Evolutionary conservation across 148 eudicot species (phyloP), one percentile per base, ranked within the genome.

Genomic region (Fallopia convolvulus): DNA sequence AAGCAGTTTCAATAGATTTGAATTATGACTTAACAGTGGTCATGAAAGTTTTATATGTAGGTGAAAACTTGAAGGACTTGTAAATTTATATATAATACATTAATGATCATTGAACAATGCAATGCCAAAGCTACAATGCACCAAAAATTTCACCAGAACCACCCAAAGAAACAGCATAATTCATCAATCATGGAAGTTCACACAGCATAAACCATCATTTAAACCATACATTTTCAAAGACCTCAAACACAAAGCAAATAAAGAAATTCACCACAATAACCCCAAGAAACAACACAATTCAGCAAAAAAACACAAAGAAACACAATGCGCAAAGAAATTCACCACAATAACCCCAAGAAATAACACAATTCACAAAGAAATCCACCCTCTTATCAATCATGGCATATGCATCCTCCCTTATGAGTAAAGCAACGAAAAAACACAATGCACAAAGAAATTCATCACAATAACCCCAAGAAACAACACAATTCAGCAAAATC

Each of bases 401-500:
- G 39, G 2, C 39, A 36, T 36, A 4, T 36, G 39, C 2, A 2
- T 44, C 11, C 9, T 44, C 11, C 47, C 47, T 44, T 44, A 44
- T 0, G 11, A 44, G 10, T 6, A 55, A 55, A n/a, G 3, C 21
- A 55, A n/a, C 7, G 8, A 55, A 26, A 11, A 23, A 9, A 12
- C 68, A 58, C 33, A 61, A 61, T 61, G 68, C 68, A 61, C 39
- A 61, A 11, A 26, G 5, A 61, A 26, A 61, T 30, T 30, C 46
- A 68, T 46, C 46, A 68, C 18, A 32, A 65, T 4, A 13, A 30
- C 70, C 40, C 72, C 3, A 15, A 68, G 46, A 68, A 68, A 68
- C 20, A 68, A 68, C 72, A 68, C 8, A 68, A 15, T 36, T 36
- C 46, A 68, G 11, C 72, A 74, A 18, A 53, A 66, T 21, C 76